Percentiles rank a stretch among this genome's conserved stretches.
Conservation (phyloP, 495 filamentous ascomycete species). For the Pyronema domesticum region DNA sequence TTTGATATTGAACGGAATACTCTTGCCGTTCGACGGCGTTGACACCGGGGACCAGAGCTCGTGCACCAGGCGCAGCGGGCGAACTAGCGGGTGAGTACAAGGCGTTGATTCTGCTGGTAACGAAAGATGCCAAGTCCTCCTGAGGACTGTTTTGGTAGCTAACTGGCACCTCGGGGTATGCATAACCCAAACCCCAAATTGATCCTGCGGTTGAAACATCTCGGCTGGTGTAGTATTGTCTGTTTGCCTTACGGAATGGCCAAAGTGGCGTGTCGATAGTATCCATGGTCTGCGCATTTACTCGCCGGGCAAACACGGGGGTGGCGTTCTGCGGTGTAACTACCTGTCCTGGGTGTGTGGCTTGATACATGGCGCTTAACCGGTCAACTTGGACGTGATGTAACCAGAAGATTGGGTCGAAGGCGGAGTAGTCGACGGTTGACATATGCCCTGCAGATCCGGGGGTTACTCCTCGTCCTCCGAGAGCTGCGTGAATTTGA, state of each 20-base stretch:
- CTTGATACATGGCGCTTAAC: constrained; percentile 55
- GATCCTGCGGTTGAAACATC: constrained; percentile 14
- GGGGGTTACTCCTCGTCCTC: neutral
- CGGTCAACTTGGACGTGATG: constrained; percentile 54
- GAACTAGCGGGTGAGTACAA: constrained; percentile 8
- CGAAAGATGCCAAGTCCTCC: constrained; percentile 3
- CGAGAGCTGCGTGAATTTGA: constrained; percentile 11
- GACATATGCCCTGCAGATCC: constrained; percentile 26
- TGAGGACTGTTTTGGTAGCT: constrained; percentile 1
- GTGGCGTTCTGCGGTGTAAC: constrained; percentile 28
- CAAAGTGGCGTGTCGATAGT: constrained; percentile 20
- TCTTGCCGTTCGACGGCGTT: too few species aligned
- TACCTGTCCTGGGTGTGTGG: constrained; percentile 40
- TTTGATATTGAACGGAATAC: too few species aligned
- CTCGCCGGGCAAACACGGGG: neutral
- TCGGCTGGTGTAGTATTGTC: constrained; percentile 18
- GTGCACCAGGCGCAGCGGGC: neutral
- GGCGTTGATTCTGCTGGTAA: constrained; percentile 9
- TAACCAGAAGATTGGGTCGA: constrained; percentile 59
- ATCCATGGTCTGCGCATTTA: constrained; percentile 3
- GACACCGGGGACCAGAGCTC: neutral
- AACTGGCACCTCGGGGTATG: constrained; percentile 23
- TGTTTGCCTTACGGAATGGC: constrained; percentile 21
- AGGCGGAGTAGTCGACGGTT: constrained; percentile 44
- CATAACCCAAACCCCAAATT: constrained; percentile 20